Percentiles rank a stretch among this genome's conserved stretches.
Conservation (phyloP, 768 basidiomycete species). For the Lactarius quietus region DNA sequence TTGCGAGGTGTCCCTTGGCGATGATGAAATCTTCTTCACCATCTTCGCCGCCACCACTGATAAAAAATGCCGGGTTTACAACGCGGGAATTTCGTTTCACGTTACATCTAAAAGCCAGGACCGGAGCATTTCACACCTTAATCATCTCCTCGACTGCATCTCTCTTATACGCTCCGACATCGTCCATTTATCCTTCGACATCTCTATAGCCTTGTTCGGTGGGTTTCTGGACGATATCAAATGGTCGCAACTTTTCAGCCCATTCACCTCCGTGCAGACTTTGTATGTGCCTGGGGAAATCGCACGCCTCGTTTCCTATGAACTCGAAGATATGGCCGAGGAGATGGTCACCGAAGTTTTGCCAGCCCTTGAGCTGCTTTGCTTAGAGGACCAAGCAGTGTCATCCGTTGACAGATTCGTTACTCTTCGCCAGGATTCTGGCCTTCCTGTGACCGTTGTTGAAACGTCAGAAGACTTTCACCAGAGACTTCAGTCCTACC, state of each 20-base stretch:
- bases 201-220: too few species aligned
- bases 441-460: not conserved
- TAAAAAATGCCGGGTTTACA: not conserved
- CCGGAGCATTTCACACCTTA: not conserved
- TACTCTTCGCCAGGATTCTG: not conserved
- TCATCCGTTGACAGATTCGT: not conserved
- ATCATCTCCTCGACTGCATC: not conserved
- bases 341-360: not conserved
- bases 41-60: not conserved
- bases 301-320: not conserved
- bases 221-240: not conserved
- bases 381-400: not conserved
- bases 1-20: not conserved
- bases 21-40: not conserved
- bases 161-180: not conserved
- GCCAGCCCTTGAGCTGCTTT: not conserved
- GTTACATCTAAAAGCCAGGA: not conserved
- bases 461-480: not conserved
- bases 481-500: not conserved
- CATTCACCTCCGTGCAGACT: not conserved
- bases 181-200: not conserved
- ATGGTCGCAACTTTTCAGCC: not conserved
- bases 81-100: not conserved
- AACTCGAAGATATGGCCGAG: not conserved
- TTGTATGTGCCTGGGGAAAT: not conserved